phyloP scores from a whole-genome alignment of 768 basidiomycete species.

The Megacollybia marginata region DNA sequence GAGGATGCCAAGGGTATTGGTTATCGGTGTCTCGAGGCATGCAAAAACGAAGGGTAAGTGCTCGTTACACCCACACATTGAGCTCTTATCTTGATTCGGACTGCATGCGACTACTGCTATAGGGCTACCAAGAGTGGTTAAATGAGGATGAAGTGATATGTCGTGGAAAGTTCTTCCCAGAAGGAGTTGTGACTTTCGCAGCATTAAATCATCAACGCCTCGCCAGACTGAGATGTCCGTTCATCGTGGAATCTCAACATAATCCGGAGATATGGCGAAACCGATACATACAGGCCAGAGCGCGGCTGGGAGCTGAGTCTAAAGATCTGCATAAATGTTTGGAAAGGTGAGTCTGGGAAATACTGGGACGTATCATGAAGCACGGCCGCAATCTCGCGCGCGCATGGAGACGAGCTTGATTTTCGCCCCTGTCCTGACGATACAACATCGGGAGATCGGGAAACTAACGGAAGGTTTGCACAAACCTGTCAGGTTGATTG shows the following conservation, averaged over 20 bases:
- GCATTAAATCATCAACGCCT: not conserved
- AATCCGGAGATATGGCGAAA: constrained; percentile 15
- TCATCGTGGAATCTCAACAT: constrained; percentile 19
- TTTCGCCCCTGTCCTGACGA: too few relatives aligned
- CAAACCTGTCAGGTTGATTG: too few relatives aligned
- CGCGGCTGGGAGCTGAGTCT: constrained; percentile 11
- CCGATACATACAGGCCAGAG: constrained; percentile 15
- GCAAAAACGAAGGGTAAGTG: constrained; percentile 1
- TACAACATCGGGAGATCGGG: too few relatives aligned
- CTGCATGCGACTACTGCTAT: constrained; percentile 15
- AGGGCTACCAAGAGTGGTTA: too few relatives aligned
- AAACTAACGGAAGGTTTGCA: too few relatives aligned
- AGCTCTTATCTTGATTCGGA: not conserved
- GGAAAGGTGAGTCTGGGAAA: constrained; percentile 3
- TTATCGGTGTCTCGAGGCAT: constrained; percentile 1
- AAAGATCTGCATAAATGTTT: constrained; percentile 5
- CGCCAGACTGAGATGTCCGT: constrained; percentile 13
- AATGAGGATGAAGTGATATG: too few relatives aligned
- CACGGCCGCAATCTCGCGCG: too few relatives aligned
- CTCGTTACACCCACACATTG: not conserved
- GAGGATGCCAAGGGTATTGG: not conserved
- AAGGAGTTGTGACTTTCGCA: constrained; percentile 12
- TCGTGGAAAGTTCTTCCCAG: too few relatives aligned
- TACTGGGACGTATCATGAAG: too few relatives aligned
- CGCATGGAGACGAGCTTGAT: too few relatives aligned